Evolutionary conservation across 305 asterid genomes (phyloP).

Genomic region (Fraxinus albicans): DNA sequence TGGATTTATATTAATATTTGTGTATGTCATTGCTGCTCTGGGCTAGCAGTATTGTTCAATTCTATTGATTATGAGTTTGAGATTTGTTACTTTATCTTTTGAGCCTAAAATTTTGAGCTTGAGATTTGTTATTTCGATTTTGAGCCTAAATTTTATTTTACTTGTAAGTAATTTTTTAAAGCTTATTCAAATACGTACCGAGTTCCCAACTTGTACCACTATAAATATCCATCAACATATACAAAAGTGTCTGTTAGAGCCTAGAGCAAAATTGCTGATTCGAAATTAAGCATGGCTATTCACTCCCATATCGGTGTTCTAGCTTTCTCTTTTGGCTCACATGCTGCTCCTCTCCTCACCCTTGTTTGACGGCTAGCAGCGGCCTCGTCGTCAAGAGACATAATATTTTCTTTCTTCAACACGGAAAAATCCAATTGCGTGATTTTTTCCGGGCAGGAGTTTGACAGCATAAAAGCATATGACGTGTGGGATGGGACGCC

Average conservation of each 20-base stretch:
- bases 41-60: neutral
- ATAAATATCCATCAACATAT: neutral
- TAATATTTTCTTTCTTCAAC: constrained; percentile 53
- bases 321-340: constrained; percentile 81
- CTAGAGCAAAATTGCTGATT: neutral
- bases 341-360: constrained; percentile 58
- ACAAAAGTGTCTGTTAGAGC: neutral
- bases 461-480: constrained; percentile 28
- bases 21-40: neutral
- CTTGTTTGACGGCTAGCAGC: constrained; percentile 49
- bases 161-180: neutral
- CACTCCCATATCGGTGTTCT: constrained; percentile 54
- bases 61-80: neutral
- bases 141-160: too few relatives aligned
- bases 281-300: constrained; percentile 28
- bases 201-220: neutral
- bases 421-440: constrained; percentile 34
- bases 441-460: constrained; percentile 7
- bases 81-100: neutral
- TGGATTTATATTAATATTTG: neutral
- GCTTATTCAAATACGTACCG: neutral
- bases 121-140: too few relatives aligned
- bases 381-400: constrained; percentile 26
- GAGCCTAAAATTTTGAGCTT: too few relatives aligned
- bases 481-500: constrained; percentile 65